Conservation (phyloP, 768 basidiomycete genomes). For the Suillus occidentalis region DNA sequence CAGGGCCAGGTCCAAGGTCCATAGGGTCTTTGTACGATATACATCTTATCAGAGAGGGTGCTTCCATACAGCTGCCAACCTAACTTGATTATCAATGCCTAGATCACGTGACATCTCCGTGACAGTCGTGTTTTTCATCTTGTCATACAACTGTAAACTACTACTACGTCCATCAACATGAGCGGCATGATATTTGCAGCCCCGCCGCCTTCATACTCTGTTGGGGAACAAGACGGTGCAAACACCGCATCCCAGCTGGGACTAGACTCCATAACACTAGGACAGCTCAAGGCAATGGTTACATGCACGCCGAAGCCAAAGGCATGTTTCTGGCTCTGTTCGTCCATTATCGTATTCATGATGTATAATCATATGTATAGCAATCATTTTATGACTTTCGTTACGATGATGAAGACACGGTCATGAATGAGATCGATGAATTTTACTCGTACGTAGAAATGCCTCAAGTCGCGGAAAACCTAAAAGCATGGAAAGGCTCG, state of each 20-base stretch:
- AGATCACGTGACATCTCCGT: background rate
- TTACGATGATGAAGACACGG: constrained; percentile 95
- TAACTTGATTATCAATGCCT: too few relatives aligned
- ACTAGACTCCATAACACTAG: constrained; percentile 75
- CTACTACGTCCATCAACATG: constrained; percentile 11
- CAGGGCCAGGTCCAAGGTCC: background rate
- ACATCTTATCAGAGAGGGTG: background rate
- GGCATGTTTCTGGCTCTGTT: constrained; percentile 39
- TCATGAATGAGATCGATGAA: constrained; percentile 95
- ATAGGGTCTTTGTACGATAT: background rate
- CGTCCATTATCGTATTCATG: constrained; percentile 18
- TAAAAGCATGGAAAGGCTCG: constrained; percentile 85
- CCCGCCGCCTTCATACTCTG: constrained; percentile 24
- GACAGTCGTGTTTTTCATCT: background rate
- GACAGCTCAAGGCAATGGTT: constrained; percentile 77
- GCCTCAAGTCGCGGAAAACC: constrained; percentile 83
- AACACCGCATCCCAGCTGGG: constrained; percentile 40
- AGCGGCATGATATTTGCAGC: constrained; percentile 36
- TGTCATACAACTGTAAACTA: background rate
- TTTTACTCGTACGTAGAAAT: constrained; percentile 98
- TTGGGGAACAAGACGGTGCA: constrained; percentile 32
- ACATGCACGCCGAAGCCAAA: constrained; percentile 71
- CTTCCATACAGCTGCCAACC: too few relatives aligned
- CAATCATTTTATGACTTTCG: constrained; percentile 89
- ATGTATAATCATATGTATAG: constrained; percentile 39